phyloP scores from a whole-genome alignment of 352 stramenopile species.

The Paralagenidium karlingii region DNA sequence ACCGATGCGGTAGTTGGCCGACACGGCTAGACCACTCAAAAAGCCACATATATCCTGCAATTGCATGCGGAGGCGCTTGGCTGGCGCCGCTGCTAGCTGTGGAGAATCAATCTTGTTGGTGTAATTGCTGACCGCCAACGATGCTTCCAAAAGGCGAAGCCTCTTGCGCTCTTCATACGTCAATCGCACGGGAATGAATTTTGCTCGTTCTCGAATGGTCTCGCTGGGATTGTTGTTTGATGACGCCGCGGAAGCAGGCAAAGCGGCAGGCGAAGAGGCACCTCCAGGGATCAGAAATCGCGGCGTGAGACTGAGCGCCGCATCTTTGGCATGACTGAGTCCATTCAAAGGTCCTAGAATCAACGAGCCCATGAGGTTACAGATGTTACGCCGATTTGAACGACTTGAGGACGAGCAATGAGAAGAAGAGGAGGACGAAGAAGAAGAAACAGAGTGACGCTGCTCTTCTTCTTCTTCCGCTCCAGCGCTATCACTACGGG shows the following conservation, averaged over 20 bases:
- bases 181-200: constrained; percentile 94
- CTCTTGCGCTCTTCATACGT: constrained; percentile 92
- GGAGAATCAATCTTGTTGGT: constrained; percentile 86
- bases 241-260: neutral
- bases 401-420: constrained; percentile 13
- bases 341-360: constrained; percentile 13
- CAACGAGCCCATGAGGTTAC: constrained; percentile 80
- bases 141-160: constrained; percentile 88
- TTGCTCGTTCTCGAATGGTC: constrained; percentile 84
- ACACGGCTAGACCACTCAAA: constrained; percentile 85
- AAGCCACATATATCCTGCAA: constrained; percentile 88
- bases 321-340: too few relatives aligned
- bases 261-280: constrained; percentile 2
- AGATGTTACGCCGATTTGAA: constrained; percentile 57
- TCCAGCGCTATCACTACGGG: constrained; percentile 15
- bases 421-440: constrained; percentile 8
- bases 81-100: constrained; percentile 30
- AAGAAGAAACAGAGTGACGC: constrained; percentile 16
- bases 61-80: constrained; percentile 80
- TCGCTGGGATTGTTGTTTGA: constrained; percentile 1
- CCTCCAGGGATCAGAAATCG: constrained; percentile 11
- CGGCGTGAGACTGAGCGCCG: neutral
- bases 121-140: constrained; percentile 90
- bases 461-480: constrained; percentile 13
- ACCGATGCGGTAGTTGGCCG: constrained; percentile 80